phyloP scores from a whole-genome alignment of 805 yeast species.

The Metschnikowia proteae region DNA sequence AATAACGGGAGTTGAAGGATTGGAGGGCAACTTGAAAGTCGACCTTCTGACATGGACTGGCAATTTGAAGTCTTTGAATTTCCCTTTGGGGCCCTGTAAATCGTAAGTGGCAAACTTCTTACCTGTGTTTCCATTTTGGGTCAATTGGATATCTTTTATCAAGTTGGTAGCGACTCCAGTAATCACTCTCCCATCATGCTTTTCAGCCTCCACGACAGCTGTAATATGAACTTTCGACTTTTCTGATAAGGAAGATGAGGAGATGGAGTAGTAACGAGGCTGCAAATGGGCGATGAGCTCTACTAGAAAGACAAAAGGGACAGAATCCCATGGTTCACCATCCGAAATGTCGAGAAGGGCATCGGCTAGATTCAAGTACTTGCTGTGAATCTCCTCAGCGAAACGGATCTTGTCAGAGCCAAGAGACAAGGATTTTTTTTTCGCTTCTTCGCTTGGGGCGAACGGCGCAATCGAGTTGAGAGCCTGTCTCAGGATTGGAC shows the following conservation, averaged over 20 bases:
- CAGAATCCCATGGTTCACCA: conserved; percentile 64
- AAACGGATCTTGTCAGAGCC: conserved; percentile 68
- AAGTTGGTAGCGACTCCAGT: conserved; percentile 92
- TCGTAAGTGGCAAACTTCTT: conserved; percentile 58
- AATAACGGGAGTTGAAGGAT: conserved; percentile 77
- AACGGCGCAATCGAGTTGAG: conserved; percentile 69
- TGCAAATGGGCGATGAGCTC: conserved; percentile 80
- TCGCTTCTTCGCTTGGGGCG: conserved; percentile 66
- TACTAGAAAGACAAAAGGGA: conserved; percentile 81
- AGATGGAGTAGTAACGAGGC: conserved; percentile 95
- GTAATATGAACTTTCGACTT: conserved; percentile 77
- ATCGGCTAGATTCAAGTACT: conserved; percentile 72
- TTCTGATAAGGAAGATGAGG: conserved; percentile 79
- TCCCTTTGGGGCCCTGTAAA: conserved; percentile 77
- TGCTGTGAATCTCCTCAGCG: conserved; percentile 57
- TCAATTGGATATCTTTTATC: conserved; percentile 64
- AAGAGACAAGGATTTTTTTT: conserved; percentile 46
- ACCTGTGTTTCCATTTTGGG: conserved; percentile 42
- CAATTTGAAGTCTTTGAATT: conserved; percentile 51
- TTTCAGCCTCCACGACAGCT: conserved; percentile 81
- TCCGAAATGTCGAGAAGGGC: conserved; percentile 58
- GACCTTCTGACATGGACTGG: conserved; percentile 95
- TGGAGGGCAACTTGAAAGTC: conserved; percentile 87
- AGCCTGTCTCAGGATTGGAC: conserved; percentile 89
- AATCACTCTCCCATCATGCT: conserved; percentile 32